These are phyloP conservation scores for Trametes sanguinea DNA, from an alignment of 768 basidiomycete genomes.

Conservation along the genomic window DNA sequence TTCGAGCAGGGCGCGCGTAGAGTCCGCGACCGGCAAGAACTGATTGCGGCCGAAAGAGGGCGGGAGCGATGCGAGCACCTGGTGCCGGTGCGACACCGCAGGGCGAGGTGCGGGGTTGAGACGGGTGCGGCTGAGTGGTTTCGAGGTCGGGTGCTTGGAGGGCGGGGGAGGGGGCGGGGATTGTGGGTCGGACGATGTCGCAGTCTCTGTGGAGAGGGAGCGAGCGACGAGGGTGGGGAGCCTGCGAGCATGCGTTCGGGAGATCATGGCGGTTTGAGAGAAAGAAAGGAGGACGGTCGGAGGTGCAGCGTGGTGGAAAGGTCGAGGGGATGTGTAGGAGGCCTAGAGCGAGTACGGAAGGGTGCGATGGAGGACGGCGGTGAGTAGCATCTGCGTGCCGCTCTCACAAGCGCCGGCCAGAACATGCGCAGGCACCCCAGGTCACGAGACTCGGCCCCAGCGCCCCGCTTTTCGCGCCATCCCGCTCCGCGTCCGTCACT, in stretches of 20 bases:
- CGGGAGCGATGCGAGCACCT: slow-evolving; percentile 56
- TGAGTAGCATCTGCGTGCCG: slow-evolving; percentile 6
- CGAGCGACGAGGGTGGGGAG: slow-evolving; percentile 27
- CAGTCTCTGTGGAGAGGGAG: slow-evolving; percentile 31
- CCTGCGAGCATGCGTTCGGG: slow-evolving; percentile 22
- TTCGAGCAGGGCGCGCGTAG: slow-evolving; percentile 79
- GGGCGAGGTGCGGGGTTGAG: slow-evolving; percentile 48
- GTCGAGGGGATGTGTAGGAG: not conserved
- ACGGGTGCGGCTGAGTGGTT: slow-evolving; percentile 37
- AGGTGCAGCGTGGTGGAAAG: not conserved
- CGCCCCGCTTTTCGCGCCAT: slow-evolving; percentile 7
- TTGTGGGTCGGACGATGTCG: slow-evolving; percentile 26
- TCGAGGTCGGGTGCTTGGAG: slow-evolving; percentile 31
- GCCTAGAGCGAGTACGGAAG: not conserved
- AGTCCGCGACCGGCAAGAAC: slow-evolving; percentile 74
- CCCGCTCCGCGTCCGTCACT: not conserved
- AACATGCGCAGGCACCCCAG: slow-evolving; percentile 3
- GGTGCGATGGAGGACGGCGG: slow-evolving; percentile 1
- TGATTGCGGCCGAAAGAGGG: slow-evolving; percentile 81
- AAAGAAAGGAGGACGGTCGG: not conserved
- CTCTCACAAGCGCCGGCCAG: not conserved
- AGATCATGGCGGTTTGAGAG: slow-evolving; percentile 13
- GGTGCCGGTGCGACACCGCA: slow-evolving; percentile 28
- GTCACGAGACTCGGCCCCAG: slow-evolving; percentile 8
- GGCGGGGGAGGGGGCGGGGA: slow-evolving; percentile 38